Evolutionary conservation across 2,329 filamentous ascomycete genomes (phyloP).

Genomic region (Pseudocercospora crystallina): DNA sequence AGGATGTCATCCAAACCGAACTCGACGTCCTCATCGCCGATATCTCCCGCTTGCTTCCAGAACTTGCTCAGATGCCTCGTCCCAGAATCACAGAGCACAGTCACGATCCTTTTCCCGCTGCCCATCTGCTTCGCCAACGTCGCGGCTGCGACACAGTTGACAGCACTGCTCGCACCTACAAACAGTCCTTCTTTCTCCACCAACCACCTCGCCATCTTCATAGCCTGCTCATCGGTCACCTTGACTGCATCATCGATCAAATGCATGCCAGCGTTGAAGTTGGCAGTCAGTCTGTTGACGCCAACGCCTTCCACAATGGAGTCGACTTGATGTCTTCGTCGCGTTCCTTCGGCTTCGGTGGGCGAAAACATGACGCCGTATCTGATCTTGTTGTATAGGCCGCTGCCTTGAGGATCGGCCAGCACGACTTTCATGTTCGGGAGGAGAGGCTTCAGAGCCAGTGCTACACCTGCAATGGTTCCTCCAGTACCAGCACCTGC

Average conservation of each 20-base stretch:
- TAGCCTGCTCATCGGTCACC: constrained; percentile 85
- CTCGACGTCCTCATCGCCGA: constrained; percentile 54
- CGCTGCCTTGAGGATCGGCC: constrained; percentile 91
- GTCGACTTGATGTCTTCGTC: constrained; percentile 87
- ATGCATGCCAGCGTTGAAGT: constrained; percentile 84
- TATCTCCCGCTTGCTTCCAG: constrained; percentile 70
- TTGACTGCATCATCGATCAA: constrained; percentile 86
- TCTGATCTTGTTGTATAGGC: constrained; percentile 85
- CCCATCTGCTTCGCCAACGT: constrained; percentile 62
- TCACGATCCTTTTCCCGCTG: constrained; percentile 65
- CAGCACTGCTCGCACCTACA: constrained; percentile 89
- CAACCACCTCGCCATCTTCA: constrained; percentile 91
- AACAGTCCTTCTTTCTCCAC: constrained; percentile 96
- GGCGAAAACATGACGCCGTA: constrained; percentile 94
- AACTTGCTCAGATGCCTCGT: constrained; percentile 81
- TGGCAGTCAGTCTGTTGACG: constrained; percentile 89
- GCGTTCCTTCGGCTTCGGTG: constrained; percentile 86
- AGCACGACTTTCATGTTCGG: constrained; percentile 69
- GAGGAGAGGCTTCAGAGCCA: constrained; percentile 76
- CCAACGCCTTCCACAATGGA: constrained; percentile 95
- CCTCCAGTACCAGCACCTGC: constrained; percentile 93
- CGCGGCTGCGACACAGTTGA: constrained; percentile 86
- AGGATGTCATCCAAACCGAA: constrained; percentile 57
- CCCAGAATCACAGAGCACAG: constrained; percentile 76
- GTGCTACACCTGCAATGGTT: constrained; percentile 82